Evolutionary conservation across 2,329 filamentous ascomycete genomes (phyloP), one percentile per base, ranked within the genome.

Genomic region (Arthroderma sp.): DNA sequence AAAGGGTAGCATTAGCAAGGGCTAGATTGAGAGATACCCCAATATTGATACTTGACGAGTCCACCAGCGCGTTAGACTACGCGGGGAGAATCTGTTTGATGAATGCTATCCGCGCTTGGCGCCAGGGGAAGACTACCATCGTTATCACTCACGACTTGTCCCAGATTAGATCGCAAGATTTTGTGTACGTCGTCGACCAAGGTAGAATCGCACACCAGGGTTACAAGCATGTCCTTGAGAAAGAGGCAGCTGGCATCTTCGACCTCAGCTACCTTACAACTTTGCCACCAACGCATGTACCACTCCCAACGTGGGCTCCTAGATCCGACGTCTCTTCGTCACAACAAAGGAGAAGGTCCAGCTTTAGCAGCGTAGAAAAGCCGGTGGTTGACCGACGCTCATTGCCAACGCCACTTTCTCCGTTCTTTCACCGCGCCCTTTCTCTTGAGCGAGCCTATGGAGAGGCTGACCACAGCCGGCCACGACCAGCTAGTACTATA

Each of bases 91-190:
- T 73, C 0, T 70, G 83, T 11, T 79, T 95, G 38, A 85, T 95
- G 77, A 81, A 86, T 43, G 81, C 84, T 0, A 85, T 96, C 55
- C 79, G 88, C 6, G 66, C 79, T 19, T 96, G 90, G 91, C 79
- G 93, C 21, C 75, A 73, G 37, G 85, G 81, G 0, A 93, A 88
- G 68, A 96, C 91, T 0, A 97, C 91, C 0, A 87, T 97, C 55
- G 82, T 97, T 62, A 91, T 97, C 64, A 96, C 93, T 0, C 91
- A 97, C 66, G 89, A 97, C 62, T 80, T 93, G 33, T 79, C 82
- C 0, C 86, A 91, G 62, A 91, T 97, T 8, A 69, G 73, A 3
- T 73, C 81, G 0, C 69, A 83, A 0, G 90, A 97, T 61, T 91
- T 85, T 61, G 79, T 94, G 0, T 95, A 91, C 63, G 79, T 95